Conservation (phyloP, 306 rosid genomes). For the Prunus dulcis region DNA sequence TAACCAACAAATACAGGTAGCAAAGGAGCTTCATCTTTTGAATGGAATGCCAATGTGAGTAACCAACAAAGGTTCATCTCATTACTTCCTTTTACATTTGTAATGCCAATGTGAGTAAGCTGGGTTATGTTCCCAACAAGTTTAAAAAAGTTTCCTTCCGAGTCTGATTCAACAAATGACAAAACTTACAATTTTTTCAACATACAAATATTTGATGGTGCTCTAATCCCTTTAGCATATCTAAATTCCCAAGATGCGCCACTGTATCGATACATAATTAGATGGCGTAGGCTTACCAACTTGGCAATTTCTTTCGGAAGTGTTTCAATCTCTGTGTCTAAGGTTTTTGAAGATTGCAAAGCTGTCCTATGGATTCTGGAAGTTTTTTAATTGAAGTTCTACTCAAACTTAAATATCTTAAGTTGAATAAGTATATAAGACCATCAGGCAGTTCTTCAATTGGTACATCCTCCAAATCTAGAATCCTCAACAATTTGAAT, state of each 20-base stretch:
- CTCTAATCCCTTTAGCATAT: not conserved
- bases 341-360: constrained; percentile 17
- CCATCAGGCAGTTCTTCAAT: not conserved
- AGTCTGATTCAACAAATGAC: not conserved
- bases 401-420: constrained; percentile 13
- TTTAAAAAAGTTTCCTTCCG: not conserved
- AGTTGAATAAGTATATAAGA: constrained; percentile 6
- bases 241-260: not conserved
- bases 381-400: constrained; percentile 9
- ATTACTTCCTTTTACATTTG: not conserved
- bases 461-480: constrained; percentile 11
- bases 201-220: not conserved
- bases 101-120: not conserved
- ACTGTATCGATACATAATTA: not conserved
- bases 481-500: constrained; percentile 9
- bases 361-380: constrained; percentile 22
- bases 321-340: not conserved
- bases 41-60: too few relatives aligned
- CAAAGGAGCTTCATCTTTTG: constrained; percentile 6
- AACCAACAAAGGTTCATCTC: constrained; percentile 11
- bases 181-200: constrained; percentile 13
- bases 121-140: constrained; percentile 1
- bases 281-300: constrained; percentile 2
- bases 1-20: not conserved
- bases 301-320: constrained; percentile 2